Percentiles rank a stretch among this genome's conserved stretches.
Conservation (phyloP, 352 stramenopile species). For the Thraustotheca clavata region DNA sequence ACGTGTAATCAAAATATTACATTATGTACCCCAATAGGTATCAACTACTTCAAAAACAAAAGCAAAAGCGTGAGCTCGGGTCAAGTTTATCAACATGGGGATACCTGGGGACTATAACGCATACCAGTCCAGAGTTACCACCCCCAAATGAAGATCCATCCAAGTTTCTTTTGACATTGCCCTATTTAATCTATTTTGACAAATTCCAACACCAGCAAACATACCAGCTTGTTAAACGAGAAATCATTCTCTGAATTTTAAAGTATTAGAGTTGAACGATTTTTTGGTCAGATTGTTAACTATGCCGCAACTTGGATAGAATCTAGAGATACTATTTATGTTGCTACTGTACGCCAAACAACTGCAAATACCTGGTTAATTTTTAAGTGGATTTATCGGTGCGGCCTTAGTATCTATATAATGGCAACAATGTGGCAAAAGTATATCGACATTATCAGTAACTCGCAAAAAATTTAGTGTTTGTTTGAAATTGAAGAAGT, state of each 20-base stretch:
- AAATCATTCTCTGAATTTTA: no score
- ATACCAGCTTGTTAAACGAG: no score
- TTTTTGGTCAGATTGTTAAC: no score
- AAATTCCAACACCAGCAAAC: no score
- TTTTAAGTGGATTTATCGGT: not conserved
- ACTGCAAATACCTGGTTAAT: not conserved
- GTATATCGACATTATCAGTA: not conserved
- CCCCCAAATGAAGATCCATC: no score
- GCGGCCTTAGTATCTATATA: not conserved
- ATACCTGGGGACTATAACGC: not conserved
- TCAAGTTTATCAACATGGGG: not conserved
- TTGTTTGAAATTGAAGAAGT: not conserved
- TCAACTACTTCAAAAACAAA: not conserved
- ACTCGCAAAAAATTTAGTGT: not conserved
- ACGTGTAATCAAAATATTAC: not conserved
- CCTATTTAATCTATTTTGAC: no score
- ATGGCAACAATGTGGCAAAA: not conserved
- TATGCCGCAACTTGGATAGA: no score
- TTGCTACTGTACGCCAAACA: no score
- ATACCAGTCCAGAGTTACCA: not conserved
- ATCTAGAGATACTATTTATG: no score
- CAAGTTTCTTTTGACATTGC: no score
- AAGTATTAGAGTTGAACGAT: no score
- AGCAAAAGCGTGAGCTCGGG: not conserved
- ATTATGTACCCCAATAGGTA: not conserved